Base-by-base conservation (phyloP, 352 stramenopile species). In the Globisporangium emineosum region DNA sequence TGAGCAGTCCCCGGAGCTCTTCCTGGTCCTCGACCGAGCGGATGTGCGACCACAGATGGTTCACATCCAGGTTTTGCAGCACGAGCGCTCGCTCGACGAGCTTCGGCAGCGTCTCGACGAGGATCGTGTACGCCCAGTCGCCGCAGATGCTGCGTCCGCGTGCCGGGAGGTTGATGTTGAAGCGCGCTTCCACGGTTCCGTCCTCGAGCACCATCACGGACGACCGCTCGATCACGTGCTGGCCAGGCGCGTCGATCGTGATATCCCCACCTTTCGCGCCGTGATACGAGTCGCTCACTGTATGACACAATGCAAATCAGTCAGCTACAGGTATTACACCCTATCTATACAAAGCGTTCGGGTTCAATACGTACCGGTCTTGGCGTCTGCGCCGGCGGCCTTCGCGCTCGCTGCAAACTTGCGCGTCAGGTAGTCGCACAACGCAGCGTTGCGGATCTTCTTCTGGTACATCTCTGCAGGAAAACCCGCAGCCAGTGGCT, bases 111-210 rank as follows among this genome's bases (percentile, higher is more conserved):
- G 85, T 93, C 29, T 94, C 77, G 8, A 92, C 79, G 32, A 99
- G 85, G 63, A 99, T 98, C 27, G 95, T 85, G 64, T 89, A 81
- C 27, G 94, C 96, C 75, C 89, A 97, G 29, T 96, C 77, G 42
- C 97, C 97, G 45, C 95, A 95, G 68, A 99, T 98, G 52, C 79
- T 95, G 51, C 97, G 84, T 2, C 97, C 96, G 27, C 90, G 79
- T 17, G 97, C 97, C 5, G 96, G 97, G 35, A 99, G 83, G 57
- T 97, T 98, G 63, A 99, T 91, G 30, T 94, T 98, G 70, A 99
- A 97, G 54, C 97, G 87, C 17, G 84, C 92, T 65, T 98, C 88
- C 5, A 99, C 72, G 49, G 86, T 78, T 37, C 95, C 96, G 50
- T 78, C 77, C 10, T 81, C 69, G 23, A 80, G 62, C 25, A 98